Evolutionary conservation across 192 early-diverging fungal genomes (phyloP).

Genomic region (Entomortierella lignicola): DNA sequence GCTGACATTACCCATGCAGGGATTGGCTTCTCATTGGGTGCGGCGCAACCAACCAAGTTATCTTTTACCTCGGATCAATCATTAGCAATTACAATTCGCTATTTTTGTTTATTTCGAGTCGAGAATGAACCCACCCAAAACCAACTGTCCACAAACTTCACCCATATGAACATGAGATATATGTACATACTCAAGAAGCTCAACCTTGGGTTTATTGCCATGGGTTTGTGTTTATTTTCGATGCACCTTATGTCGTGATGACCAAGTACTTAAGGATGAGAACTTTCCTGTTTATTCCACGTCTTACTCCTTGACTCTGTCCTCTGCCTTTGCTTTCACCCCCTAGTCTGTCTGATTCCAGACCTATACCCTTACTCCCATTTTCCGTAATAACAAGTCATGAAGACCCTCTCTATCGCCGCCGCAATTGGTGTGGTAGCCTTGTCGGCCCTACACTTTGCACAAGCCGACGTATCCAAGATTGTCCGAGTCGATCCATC

Average conservation of each 20-base stretch:
- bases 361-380: not conserved
- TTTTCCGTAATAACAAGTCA: not conserved
- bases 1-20: too few species aligned
- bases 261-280: too few species aligned
- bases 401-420: constrained; percentile 31
- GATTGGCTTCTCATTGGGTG: not conserved
- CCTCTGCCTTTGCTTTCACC: not conserved
- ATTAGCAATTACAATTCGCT: not conserved
- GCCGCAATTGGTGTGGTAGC: constrained; percentile 18
- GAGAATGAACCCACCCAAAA: not conserved
- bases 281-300: not conserved
- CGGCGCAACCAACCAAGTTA: too few species aligned
- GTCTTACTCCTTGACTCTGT: not conserved
- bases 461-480: constrained; percentile 51
- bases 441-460: not conserved
- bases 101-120: not conserved
- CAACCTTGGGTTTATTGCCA: too few species aligned
- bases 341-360: not conserved
- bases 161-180: too few species aligned
- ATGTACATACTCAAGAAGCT: too few species aligned
- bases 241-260: too few species aligned
- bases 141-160: not conserved
- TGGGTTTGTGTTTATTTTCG: too few species aligned
- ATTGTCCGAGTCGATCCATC: constrained; percentile 57
- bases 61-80: constrained; percentile 3